A percentile compares a stretch with the other conserved stretches of the same genome.
Conservation (phyloP, 441 rosid species). For the Gossypium trilobum region DNA sequence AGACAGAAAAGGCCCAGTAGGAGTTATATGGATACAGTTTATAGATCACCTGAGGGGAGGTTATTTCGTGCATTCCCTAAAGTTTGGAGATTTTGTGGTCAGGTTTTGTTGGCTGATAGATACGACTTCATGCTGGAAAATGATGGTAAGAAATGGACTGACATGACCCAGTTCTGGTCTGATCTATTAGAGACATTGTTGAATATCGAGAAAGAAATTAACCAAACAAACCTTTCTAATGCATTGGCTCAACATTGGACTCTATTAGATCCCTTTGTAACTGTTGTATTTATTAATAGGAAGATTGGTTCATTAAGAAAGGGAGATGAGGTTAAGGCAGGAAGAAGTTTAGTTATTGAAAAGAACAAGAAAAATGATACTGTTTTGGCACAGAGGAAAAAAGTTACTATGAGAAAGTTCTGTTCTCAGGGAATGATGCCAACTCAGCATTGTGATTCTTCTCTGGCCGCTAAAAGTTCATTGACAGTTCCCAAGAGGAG, state of each 20-base stretch:
- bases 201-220: conserved; percentile 48
- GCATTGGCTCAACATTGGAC: conserved; percentile 59
- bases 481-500: conserved; percentile 32
- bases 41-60: conserved; percentile 58
- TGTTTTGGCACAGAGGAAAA: conserved; percentile 22
- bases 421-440: conserved; percentile 24
- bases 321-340: conserved; percentile 59
- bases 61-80: conserved; percentile 59
- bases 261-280: conserved; percentile 81
- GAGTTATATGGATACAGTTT: conserved; percentile 43
- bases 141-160: conserved; percentile 54
- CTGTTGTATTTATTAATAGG: conserved; percentile 56
- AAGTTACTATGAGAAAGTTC: conserved; percentile 17
- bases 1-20: conserved; percentile 51
- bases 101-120: conserved; percentile 33
- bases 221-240: conserved; percentile 30
- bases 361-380: conserved; percentile 24
- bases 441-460: conserved; percentile 23
- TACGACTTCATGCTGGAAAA: conserved; percentile 33
- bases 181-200: conserved; percentile 48
- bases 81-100: conserved; percentile 70
- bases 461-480: conserved; percentile 35
- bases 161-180: conserved; percentile 56
- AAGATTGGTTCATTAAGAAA: conserved; percentile 70
- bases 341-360: conserved; percentile 30